A percentile compares a stretch with the other conserved stretches of the same genome.
Conservation (phyloP, 2,329 filamentous ascomycete genomes). For the Dryadomyces quercus-mongolicae region DNA sequence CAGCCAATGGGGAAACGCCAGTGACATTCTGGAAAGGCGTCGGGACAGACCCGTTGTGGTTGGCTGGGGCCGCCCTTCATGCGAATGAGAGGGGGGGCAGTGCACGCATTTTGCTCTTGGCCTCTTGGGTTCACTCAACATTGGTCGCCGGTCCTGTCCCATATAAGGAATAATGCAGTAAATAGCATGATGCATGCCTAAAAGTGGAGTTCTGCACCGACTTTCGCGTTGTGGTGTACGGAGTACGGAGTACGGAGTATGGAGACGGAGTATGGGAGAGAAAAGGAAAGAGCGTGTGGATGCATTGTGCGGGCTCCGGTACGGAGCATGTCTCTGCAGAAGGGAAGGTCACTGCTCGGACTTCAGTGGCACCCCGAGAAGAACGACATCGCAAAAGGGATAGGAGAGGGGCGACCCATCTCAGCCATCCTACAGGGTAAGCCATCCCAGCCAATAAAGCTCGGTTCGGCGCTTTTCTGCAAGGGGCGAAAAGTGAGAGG, state of each 20-base stretch:
- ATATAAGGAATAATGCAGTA: neutral
- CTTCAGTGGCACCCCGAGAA: neutral
- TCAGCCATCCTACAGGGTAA: no score
- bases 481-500: neutral
- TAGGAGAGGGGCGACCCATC: no score
- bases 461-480: neutral
- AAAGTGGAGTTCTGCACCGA: neutral
- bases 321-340: neutral
- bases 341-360: neutral
- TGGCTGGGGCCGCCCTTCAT: neutral
- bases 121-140: no score
- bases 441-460: no score
- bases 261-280: neutral
- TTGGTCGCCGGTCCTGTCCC: neutral
- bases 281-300: neutral
- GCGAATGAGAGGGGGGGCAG: no score
- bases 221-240: no score
- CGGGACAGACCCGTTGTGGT: neutral
- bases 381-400: no score
- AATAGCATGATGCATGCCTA: neutral
- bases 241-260: neutral
- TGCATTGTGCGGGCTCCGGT: no score
- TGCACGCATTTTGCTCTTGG: no score
- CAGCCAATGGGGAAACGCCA: conserved; percentile 3
- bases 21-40: conserved; percentile 10